Conservation (phyloP, 139 green algal genomes). For the Nannochloris sp. region DNA sequence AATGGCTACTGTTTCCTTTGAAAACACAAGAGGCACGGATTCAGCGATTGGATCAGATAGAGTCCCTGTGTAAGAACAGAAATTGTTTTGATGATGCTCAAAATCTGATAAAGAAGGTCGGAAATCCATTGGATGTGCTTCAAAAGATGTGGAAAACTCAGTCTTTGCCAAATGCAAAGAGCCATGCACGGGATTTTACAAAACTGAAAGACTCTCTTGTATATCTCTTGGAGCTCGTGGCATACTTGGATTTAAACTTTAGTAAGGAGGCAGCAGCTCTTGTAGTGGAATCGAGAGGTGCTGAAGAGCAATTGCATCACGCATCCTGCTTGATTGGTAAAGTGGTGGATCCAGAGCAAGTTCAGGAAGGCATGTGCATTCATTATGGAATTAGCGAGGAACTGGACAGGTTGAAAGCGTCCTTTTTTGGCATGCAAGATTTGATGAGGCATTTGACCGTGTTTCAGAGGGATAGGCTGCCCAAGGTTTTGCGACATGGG, state of each 20-base stretch:
- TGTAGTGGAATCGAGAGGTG: not conserved
- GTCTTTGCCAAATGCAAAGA: too few relatives aligned
- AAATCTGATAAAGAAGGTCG: too few relatives aligned
- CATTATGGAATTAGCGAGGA: conserved; percentile 47
- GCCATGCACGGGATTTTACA: too few relatives aligned
- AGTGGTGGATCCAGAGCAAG: conserved; percentile 48
- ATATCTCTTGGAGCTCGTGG: too few relatives aligned
- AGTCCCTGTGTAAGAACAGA: too few relatives aligned
- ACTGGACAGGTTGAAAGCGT: conserved; percentile 62
- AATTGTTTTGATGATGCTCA: too few relatives aligned
- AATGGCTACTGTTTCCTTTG: too few relatives aligned
- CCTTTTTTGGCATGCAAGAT: conserved; percentile 50
- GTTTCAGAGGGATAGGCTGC: conserved; percentile 53
- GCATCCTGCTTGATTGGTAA: conserved; percentile 33
- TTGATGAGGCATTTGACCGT: conserved; percentile 53
- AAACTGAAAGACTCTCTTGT: too few relatives aligned
- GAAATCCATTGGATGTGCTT: too few relatives aligned
- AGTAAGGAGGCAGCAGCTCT: not conserved
- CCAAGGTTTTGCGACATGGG: conserved; percentile 25
- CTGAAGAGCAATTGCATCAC: conserved; percentile 3
- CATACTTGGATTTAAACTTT: not conserved
- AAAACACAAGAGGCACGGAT: too few relatives aligned
- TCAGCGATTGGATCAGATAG: too few relatives aligned
- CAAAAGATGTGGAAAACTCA: too few relatives aligned
- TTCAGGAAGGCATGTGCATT: conserved; percentile 41